Evolutionary conservation across 176 grass and related monocot genomes (phyloP).

Genomic region (Bonia amplexicaulis): DNA sequence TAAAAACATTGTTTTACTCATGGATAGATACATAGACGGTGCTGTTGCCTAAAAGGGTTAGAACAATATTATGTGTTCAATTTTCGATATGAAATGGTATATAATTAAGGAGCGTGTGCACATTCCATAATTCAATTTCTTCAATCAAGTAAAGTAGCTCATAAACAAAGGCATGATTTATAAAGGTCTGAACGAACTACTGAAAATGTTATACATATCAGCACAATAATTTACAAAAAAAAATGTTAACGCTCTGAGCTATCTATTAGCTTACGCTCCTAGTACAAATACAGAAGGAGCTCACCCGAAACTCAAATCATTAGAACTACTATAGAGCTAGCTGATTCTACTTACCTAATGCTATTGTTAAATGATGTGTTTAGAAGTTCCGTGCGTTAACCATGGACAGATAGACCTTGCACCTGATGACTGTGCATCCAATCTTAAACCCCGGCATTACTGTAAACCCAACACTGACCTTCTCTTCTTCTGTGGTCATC

Average conservation of each 20-base stretch:
- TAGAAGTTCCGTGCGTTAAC: neutral
- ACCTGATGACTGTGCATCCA: conserved; percentile 55
- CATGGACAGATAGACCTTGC: conserved; percentile 62
- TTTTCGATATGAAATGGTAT: conserved; percentile 2
- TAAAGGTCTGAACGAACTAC: neutral
- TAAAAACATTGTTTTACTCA: neutral
- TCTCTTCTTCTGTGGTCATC: conserved; percentile 19
- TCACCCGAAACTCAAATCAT: conserved; percentile 10
- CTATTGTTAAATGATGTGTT: conserved; percentile 8
- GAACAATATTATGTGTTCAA: neutral
- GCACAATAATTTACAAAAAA: conserved; percentile 17
- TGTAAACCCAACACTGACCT: conserved; percentile 65
- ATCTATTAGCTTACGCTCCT: conserved; percentile 28
- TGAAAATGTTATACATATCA: conserved; percentile 7
- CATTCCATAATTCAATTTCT: conserved; percentile 1
- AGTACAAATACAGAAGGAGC: conserved; percentile 5
- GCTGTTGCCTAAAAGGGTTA: neutral
- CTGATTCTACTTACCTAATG: conserved; percentile 27
- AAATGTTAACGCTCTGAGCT: conserved; percentile 15
- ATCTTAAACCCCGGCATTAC: conserved; percentile 83
- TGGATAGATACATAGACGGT: conserved; percentile 20
- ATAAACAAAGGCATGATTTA: neutral
- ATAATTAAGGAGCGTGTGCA: neutral
- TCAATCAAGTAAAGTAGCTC: neutral
- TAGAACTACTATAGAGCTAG: neutral